Base-by-base conservation (phyloP, 1,284 basidiomycete genomes). In the Moesziomyces globuligerus region DNA sequence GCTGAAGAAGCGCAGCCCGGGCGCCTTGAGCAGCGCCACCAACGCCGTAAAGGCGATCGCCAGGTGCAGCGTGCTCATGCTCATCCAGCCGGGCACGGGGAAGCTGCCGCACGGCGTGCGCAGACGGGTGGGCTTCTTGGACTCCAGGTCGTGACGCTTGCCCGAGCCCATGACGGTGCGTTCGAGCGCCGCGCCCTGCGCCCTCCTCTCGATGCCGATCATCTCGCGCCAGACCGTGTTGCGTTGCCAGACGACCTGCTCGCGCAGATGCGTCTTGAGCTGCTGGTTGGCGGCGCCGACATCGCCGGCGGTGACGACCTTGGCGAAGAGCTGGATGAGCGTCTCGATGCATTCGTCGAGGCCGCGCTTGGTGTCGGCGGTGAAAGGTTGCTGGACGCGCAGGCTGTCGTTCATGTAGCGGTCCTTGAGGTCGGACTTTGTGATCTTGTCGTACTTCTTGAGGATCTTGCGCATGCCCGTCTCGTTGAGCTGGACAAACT, bases 401-500 rank as follows among this genome's bases (percentile, higher is more conserved):
- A 98, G 90, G 13, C 87, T 84, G 7, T 89, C 86, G 60, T 89
- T 87, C 75, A 98, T 86, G 83, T 95, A 98, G 11, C 86, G 84
- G 66, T 91, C 89, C 85, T 95, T 91, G 67, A 97, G 87, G 86
- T 90, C 88, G 66, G 88, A 91, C 71, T 90, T 89, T 1, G 90
- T 93, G 70, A 96, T 92, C 83, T 98, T 98, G 87, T 98, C 95
- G 80, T 96, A 97, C 90, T 98, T 98, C 84, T 98, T 98, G 77
- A 97, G 83, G 37, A 97, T 95, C 86, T 98, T 98, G 76, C 93
- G 89, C 84, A 98, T 93, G 0, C 94, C 96, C 0, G 92, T 92
- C 79, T 92, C 87, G 84, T 98, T 98, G 53, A 98, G 86, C 76
- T 97, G 92, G 46, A 94, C 89, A 75, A 94, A 99, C n/a, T 93